Conservation (phyloP, 257 asterid genomes). For the Thymus mandschuricus region DNA sequence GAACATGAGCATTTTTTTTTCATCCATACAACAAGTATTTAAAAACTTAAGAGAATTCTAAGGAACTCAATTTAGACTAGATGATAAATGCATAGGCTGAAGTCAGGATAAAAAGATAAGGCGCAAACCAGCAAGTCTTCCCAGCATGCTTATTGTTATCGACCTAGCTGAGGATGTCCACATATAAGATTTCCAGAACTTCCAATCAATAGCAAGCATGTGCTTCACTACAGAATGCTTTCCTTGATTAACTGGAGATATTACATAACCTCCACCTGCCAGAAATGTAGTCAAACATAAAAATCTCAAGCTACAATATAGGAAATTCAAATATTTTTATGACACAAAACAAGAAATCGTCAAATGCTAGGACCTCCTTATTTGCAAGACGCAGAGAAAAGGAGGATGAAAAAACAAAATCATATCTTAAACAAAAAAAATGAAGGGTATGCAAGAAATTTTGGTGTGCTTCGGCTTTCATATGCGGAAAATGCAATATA, state of each 20-base stretch:
- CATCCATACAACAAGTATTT: slow-evolving; percentile 13
- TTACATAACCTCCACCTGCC: slow-evolving; percentile 94
- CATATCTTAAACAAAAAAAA: slow-evolving; percentile 6
- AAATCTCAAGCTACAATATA: slow-evolving; percentile 24
- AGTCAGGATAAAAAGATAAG: slow-evolving; percentile 25
- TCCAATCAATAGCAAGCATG: slow-evolving; percentile 99
- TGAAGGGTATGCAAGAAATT: slow-evolving; percentile 7
- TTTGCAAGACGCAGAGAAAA: slow-evolving; percentile 1
- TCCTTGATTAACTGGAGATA: slow-evolving; percentile 83
- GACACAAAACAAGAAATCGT: slow-evolving; percentile 18
- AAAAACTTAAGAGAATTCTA: slow-evolving; percentile 14
- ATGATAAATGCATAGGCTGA: slow-evolving; percentile 23
- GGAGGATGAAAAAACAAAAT: slow-evolving; percentile 5
- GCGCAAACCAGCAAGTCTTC: slow-evolving; percentile 64
- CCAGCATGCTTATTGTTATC: slow-evolving; percentile 71
- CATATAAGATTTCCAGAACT: slow-evolving; percentile 78
- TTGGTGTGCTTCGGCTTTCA: slow-evolving; percentile 3
- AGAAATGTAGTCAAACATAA: slow-evolving; percentile 32
- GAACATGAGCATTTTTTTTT: slow-evolving; percentile 7
- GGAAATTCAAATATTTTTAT: slow-evolving; percentile 5
- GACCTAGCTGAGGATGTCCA: slow-evolving; percentile 71
- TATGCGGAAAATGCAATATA: slow-evolving; percentile 11
- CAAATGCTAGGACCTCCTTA: slow-evolving; percentile 30
- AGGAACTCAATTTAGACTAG: slow-evolving; percentile 18
- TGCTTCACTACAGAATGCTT: slow-evolving; percentile 81